Conservation (phyloP, 345 rosid species). For the Brassica napus region Da-Ae NC_063444.1:34732001-34732500, state of each 20-base stretch:
- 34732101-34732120: slow-evolving; percentile 9
- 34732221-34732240: slow-evolving; percentile 15
- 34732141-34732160: neutral
- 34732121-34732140: slow-evolving; percentile 14
- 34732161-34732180: slow-evolving; percentile 17
- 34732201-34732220: slow-evolving; percentile 37
- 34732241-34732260: slow-evolving; percentile 30
- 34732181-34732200: slow-evolving; percentile 34
- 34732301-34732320: slow-evolving; percentile 12
- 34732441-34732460: slow-evolving; percentile 37
- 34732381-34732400: slow-evolving; percentile 19
- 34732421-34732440: slow-evolving; percentile 43
- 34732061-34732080: slow-evolving; percentile 5
- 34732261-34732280: slow-evolving; percentile 25
- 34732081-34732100: neutral
- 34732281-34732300: slow-evolving; percentile 26
- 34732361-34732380: slow-evolving; percentile 33
- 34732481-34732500: slow-evolving; percentile 53
- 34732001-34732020: neutral
- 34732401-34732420: slow-evolving; percentile 23
- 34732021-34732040: neutral
- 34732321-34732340: slow-evolving; percentile 34
- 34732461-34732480: slow-evolving; percentile 35
- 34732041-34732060: neutral
- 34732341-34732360: slow-evolving; percentile 5